A percentile compares a stretch with the other conserved stretches of the same genome.
These are phyloP conservation scores for Colletotrichum melonis DNA, from an alignment of 2,329 filamentous ascomycete genomes.

Conservation along the genomic window DNA sequence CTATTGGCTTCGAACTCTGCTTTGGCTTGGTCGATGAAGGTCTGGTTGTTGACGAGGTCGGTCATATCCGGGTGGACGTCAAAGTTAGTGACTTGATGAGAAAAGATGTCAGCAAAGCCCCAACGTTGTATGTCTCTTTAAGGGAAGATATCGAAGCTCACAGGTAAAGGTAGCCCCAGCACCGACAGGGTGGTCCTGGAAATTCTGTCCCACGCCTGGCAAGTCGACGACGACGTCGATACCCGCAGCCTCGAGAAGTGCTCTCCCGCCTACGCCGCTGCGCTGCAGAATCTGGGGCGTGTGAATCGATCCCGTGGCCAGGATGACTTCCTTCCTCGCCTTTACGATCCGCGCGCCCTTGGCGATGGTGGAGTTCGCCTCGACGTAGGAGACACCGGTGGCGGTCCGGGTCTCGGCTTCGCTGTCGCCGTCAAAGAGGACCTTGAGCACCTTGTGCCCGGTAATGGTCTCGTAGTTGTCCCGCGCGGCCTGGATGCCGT, in stretches of 20 bases:
- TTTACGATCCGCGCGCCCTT: slow-evolving; percentile 29
- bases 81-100: slow-evolving; percentile 35
- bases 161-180: slow-evolving; percentile 34
- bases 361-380: slow-evolving; percentile 28
- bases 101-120: not conserved
- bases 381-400: slow-evolving; percentile 38
- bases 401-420: slow-evolving; percentile 29
- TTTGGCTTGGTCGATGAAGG: slow-evolving; percentile 27
- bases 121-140: too few species aligned
- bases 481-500: slow-evolving; percentile 36
- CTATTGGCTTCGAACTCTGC: slow-evolving; percentile 33
- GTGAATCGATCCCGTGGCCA: slow-evolving; percentile 54
- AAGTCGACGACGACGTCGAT: slow-evolving; percentile 66
- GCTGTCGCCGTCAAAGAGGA: slow-evolving; percentile 47
- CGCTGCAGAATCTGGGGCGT: slow-evolving; percentile 56
- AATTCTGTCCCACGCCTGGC: slow-evolving; percentile 53
- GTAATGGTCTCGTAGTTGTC: slow-evolving; percentile 39
- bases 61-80: slow-evolving; percentile 36
- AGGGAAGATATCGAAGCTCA: slow-evolving; percentile 2
- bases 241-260: slow-evolving; percentile 49
- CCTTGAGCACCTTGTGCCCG: slow-evolving; percentile 49
- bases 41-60: slow-evolving; percentile 32
- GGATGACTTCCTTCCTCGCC: slow-evolving; percentile 51
- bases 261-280: slow-evolving; percentile 52
- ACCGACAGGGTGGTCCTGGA: slow-evolving; percentile 49